phyloP scores from a whole-genome alignment of 192 early-diverging fungal genomes.

The Coemansia sp. region DNA sequence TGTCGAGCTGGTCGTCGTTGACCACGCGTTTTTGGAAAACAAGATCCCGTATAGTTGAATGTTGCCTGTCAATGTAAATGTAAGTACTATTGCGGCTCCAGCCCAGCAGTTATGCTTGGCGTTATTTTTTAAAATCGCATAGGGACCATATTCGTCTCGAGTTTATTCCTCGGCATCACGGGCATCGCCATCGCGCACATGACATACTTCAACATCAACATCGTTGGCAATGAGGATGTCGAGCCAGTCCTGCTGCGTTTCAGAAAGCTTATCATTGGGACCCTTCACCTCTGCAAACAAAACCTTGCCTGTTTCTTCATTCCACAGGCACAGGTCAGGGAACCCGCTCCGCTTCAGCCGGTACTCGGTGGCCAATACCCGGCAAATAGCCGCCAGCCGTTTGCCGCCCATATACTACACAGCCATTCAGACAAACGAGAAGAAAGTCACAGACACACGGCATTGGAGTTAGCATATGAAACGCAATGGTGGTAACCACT shows the following conservation, averaged over 20 bases:
- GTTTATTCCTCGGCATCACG: slow-evolving; percentile 20
- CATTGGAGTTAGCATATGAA: too few species aligned
- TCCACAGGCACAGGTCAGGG: slow-evolving; percentile 72
- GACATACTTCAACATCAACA: slow-evolving; percentile 63
- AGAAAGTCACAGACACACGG: neutral
- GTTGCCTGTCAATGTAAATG: too few species aligned
- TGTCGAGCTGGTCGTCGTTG: too few species aligned
- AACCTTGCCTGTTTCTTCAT: slow-evolving; percentile 53
- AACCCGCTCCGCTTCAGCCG: slow-evolving; percentile 62
- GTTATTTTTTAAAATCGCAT: too few species aligned
- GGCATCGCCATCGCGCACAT: slow-evolving; percentile 48
- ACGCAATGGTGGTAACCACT: too few species aligned
- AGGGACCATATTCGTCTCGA: too few species aligned
- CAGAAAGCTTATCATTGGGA: slow-evolving; percentile 65
- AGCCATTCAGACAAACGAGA: neutral
- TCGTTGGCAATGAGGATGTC: slow-evolving; percentile 55
- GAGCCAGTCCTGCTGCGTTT: slow-evolving; percentile 69
- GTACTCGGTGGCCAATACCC: slow-evolving; percentile 62
- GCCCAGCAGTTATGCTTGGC: too few species aligned
- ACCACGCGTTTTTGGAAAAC: too few species aligned
- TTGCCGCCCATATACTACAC: slow-evolving; percentile 58
- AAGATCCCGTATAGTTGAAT: slow-evolving; percentile 30
- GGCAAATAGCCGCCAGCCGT: slow-evolving; percentile 58
- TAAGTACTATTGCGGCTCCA: too few species aligned
- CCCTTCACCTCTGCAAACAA: slow-evolving; percentile 71